Evolutionary conservation across 2,329 filamentous ascomycete species (phyloP), one percentile per base, ranked within the genome.

Genomic region (Aspergillus caelatus): DNA sequence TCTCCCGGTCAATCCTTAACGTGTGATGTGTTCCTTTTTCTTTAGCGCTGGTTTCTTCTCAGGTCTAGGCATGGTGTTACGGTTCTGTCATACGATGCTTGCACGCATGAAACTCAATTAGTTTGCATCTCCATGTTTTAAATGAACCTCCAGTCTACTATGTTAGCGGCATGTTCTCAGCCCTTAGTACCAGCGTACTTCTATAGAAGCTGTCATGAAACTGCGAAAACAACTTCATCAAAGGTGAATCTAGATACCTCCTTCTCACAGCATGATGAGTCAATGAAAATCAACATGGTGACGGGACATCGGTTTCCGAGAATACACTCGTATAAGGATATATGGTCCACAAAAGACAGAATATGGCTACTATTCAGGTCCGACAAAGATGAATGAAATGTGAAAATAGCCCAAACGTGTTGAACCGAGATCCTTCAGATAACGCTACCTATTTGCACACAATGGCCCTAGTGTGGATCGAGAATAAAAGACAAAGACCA

Each of bases 351-450:
- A 12, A 50, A 50, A 30, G 46, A 30, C 6, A 50, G 26, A n/a
- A 28, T 50, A 50, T 12, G 28, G 19, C 28, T 52, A 52, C 48
- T 52, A 21, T 32, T 32, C 19, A 32, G 11, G 28, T 3, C 16
- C 16, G 10, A 52, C 11, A 48, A 23, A 23, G 32, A 41, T 23
- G 32, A 50, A 36, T 39, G 32, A 48, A 36, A 39, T 30, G 23
- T 45, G 32, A 34, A 11, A 59, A 59, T 52, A 36, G 30, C 41
- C 14, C 46, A 52, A 39, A 52, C 48, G 28, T 43, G 54, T 52
- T 50, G 54, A 57, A 62, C 55, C 55, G 60, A 58, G 46, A 62
- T 39, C 46, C 50, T 36, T 53, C 36, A 58, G 23, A 52, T 46
- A 54, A 43, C 56, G 52, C 57, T 60, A 55, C 50, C 32, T 43